Conservation (phyloP, 768 basidiomycete species). For the Lactarius vividus region DNA sequence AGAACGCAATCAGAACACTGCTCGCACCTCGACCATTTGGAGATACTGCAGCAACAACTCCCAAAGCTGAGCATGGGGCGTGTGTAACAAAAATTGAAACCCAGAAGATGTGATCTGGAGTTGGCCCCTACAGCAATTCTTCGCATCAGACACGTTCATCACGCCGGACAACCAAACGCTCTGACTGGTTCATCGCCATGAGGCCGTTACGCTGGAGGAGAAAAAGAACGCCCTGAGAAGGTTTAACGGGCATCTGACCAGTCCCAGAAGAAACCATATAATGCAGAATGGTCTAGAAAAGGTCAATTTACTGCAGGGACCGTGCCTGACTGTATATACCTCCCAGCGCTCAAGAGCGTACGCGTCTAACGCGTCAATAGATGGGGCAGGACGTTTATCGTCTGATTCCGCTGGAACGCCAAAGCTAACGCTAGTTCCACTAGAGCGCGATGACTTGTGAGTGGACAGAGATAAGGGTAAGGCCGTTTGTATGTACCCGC, state of each 20-base stretch:
- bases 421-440: constrained; percentile 78
- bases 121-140: constrained; percentile 45
- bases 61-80: constrained; percentile 95
- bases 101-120: constrained; percentile 89
- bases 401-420: constrained; percentile 71
- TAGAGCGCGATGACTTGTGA: constrained; percentile 32
- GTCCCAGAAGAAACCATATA: constrained; percentile 96
- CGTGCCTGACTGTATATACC: constrained; percentile 41
- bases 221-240: constrained; percentile 80
- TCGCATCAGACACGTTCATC: constrained; percentile 7
- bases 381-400: constrained; percentile 53
- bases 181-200: constrained; percentile 74
- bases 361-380: constrained; percentile 64
- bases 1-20: constrained; percentile 4
- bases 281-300: constrained; percentile 82
- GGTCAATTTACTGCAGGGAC: constrained; percentile 7
- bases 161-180: constrained; percentile 10
- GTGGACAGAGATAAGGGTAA: constrained; percentile 2
- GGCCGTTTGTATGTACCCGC: constrained; percentile 56
- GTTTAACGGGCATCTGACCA: constrained; percentile 69
- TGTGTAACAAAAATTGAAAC: constrained; percentile 94
- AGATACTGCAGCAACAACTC: constrained; percentile 89
- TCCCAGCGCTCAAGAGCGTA: constrained; percentile 92
- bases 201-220: constrained; percentile 81
- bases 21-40: constrained; percentile 72